phyloP scores from a whole-genome alignment of 345 rosid genomes.

The Orychophragmus violaceus region DNA sequence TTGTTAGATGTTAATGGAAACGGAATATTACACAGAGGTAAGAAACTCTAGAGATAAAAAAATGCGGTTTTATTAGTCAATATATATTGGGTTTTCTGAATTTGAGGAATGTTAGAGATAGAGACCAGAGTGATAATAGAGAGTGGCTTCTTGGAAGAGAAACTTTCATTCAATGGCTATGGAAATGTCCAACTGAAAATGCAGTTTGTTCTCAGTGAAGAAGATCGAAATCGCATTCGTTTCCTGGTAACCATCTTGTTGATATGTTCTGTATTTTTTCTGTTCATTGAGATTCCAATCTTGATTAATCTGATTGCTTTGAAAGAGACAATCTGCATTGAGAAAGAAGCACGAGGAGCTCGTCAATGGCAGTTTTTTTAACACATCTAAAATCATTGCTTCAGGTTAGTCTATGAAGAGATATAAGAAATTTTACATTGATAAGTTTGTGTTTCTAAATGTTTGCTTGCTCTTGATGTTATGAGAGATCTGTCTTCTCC shows the following conservation, averaged over 20 bases:
- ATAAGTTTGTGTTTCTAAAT: constrained; percentile 23
- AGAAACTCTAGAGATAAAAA: too few relatives aligned
- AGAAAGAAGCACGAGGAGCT: constrained; percentile 63
- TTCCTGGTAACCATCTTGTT: constrained; percentile 40
- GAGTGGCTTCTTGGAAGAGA: constrained; percentile 69
- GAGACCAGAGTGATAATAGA: constrained; percentile 72
- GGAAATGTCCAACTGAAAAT: constrained; percentile 69
- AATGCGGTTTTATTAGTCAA: too few relatives aligned
- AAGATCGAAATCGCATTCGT: constrained; percentile 64
- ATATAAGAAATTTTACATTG: not conserved
- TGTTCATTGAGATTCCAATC: not conserved
- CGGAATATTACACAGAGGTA: constrained; percentile 54
- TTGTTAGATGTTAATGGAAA: constrained; percentile 56
- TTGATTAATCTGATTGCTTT: constrained; percentile 6
- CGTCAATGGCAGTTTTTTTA: constrained; percentile 11
- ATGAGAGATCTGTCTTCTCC: constrained; percentile 37
- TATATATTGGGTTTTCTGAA: too few relatives aligned
- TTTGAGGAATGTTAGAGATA: constrained; percentile 37
- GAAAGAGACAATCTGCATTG: constrained; percentile 80
- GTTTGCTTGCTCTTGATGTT: constrained; percentile 30
- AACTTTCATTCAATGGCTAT: constrained; percentile 59
- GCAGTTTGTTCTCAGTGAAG: constrained; percentile 76
- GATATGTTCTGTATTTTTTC: constrained; percentile 14
- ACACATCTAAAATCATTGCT: constrained; percentile 32
- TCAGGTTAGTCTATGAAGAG: constrained; percentile 45